phyloP scores from a whole-genome alignment of 495 filamentous ascomycete genomes.

The Hyaloscypha hepaticicola region DNA sequence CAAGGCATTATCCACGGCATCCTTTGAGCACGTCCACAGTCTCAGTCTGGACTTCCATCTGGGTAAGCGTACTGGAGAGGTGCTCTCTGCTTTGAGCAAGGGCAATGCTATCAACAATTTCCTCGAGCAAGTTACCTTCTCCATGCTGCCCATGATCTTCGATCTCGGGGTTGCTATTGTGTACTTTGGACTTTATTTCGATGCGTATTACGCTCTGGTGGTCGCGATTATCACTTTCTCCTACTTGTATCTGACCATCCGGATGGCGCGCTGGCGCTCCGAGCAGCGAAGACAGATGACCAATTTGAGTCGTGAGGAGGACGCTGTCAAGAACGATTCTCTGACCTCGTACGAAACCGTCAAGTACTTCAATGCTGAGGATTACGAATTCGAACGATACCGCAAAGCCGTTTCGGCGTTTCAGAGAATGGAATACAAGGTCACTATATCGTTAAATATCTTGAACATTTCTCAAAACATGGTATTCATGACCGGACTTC shows the following conservation, averaged over 20 bases:
- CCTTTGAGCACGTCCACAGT: slow-evolving; percentile 95
- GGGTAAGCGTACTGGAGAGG: slow-evolving; percentile 94
- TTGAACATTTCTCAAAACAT: slow-evolving; percentile 95
- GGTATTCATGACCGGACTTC: slow-evolving; percentile 87
- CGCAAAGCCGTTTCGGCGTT: slow-evolving; percentile 74
- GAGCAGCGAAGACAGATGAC: slow-evolving; percentile 91
- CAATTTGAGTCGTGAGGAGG: slow-evolving; percentile 89
- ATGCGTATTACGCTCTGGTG: slow-evolving; percentile 89
- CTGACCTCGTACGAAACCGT: slow-evolving; percentile 98
- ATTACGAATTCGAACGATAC: slow-evolving; percentile 88
- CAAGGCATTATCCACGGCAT: slow-evolving; percentile 86
- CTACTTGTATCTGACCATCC: slow-evolving; percentile 93
- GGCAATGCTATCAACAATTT: slow-evolving; percentile 96
- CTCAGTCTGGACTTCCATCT: slow-evolving; percentile 96
- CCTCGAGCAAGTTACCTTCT: slow-evolving; percentile 92
- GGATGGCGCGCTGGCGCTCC: slow-evolving; percentile 90
- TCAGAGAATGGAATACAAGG: slow-evolving; percentile 84
- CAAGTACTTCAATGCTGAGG: slow-evolving; percentile 98
- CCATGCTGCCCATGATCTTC: slow-evolving; percentile 90
- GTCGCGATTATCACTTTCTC: slow-evolving; percentile 90
- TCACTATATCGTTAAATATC: slow-evolving; percentile 80
- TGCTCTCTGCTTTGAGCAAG: slow-evolving; percentile 91
- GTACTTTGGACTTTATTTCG: slow-evolving; percentile 78
- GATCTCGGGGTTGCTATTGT: slow-evolving; percentile 85
- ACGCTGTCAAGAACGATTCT: slow-evolving; percentile 97